Base-by-base conservation (phyloP, 306 rosid species). In the Herpetospermum pedunculosum region DNA sequence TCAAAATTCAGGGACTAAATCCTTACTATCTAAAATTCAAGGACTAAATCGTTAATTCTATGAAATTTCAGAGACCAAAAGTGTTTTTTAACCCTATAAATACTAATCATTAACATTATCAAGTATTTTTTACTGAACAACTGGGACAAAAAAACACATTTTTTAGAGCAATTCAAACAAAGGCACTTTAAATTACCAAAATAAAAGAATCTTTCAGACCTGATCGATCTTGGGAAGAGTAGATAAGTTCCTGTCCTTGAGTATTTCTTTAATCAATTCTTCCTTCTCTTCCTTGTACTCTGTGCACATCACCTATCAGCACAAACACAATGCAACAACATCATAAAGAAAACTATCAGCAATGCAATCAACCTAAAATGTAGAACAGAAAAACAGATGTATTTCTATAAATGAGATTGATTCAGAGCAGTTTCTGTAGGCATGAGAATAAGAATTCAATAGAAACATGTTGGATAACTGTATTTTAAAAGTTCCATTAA, bases 141-240 rank as follows among this genome's bases (percentile, higher is more conserved):
- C 50, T 44, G 3, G 19, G 2, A n/a, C 2, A n/a, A 18, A 49
- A 49, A n/a, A 3, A 6, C 10, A 50, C 5, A n/a, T 53, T 54
- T 25, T 11, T 4, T 4, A 55, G 7, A 58, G 21, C 21, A 60
- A 16, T 59, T 29, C 16, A 35, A 35, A 19, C 11, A 32, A 34
- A 37, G 7, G n/a, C 21, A 35, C 37, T 55, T 21, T 43, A 78
- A 48, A 65, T 32, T 30, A 5, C 32, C 14, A 19, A 5, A 35
- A 30, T 23, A 41, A 23, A 28, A 38, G 13, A 13, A 46, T n/a
- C 0, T 15, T 58, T 32, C 48, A 43, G 50, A 58, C 98, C 91
- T 87, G 92, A 32, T 82, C 62, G 40, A 93, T 90, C 85, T 79
- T 93, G 8, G 97, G 97, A 81, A 93, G 94, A 80, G 86, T 53